phyloP scores from a whole-genome alignment of 1,284 basidiomycete genomes.

The Pterula multifida region DNA sequence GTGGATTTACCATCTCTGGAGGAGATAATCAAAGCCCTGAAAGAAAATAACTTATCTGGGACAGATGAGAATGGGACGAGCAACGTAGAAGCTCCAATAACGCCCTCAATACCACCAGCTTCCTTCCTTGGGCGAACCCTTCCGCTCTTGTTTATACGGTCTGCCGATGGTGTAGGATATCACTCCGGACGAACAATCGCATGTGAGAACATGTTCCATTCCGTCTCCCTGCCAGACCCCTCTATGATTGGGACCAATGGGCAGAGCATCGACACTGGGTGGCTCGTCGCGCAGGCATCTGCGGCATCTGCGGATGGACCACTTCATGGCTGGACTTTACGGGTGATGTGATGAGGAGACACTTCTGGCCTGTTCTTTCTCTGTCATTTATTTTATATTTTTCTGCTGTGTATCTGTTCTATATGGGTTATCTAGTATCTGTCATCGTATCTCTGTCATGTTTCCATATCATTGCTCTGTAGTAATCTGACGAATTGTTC shows the following conservation, averaged over 20 bases:
- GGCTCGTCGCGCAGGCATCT: background rate
- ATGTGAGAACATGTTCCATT: constrained; percentile 69
- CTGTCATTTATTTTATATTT: background rate
- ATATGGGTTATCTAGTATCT: background rate
- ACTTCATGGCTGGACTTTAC: background rate
- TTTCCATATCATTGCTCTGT: background rate
- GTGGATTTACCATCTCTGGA: constrained; percentile 65
- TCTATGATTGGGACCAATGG: background rate
- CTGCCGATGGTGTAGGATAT: constrained; percentile 69
- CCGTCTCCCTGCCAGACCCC: constrained; percentile 19
- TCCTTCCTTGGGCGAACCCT: constrained; percentile 51
- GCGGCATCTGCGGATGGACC: background rate
- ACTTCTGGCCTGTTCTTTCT: background rate
- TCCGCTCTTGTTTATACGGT: constrained; percentile 63
- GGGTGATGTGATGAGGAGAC: background rate
- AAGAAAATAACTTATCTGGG: constrained; percentile 41
- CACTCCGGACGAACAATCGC: constrained; percentile 76
- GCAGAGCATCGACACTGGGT: background rate
- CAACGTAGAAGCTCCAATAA: constrained; percentile 17
- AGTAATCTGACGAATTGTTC: background rate
- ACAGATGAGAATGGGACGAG: constrained; percentile 23
- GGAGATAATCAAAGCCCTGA: constrained; percentile 62
- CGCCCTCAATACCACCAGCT: constrained; percentile 16
- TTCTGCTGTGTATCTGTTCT: background rate
- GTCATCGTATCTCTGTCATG: background rate